Evolutionary conservation across 2,329 filamentous ascomycete genomes (phyloP).

Genomic region (Calonectria ilicicola): DNA sequence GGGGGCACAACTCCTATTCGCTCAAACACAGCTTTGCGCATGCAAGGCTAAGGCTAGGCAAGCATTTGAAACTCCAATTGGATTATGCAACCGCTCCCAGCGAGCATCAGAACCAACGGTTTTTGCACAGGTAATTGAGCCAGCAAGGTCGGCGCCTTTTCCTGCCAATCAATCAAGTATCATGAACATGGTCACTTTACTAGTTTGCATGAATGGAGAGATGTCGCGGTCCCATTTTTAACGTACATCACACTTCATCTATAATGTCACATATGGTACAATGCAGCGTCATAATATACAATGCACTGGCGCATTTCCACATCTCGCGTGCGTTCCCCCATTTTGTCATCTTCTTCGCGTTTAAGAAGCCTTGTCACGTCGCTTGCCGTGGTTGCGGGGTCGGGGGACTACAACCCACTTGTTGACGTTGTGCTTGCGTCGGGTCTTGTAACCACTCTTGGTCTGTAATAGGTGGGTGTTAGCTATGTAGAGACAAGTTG

Average conservation of each 20-base stretch:
- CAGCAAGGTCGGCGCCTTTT: neutral
- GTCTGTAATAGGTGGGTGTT: constrained; percentile 57
- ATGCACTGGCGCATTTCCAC: constrained; percentile 37
- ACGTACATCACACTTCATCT: constrained; percentile 35
- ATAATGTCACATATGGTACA: constrained; percentile 51
- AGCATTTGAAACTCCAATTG: constrained; percentile 6
- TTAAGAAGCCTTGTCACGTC: constrained; percentile 71
- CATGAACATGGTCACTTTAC: neutral
- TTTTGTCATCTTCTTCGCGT: constrained; percentile 27
- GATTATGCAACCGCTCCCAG: neutral
- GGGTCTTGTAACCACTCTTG: constrained; percentile 93
- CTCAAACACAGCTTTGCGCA: neutral
- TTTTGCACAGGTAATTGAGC: neutral
- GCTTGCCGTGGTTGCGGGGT: constrained; percentile 90
- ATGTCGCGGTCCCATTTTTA: constrained; percentile 25
- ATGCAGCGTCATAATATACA: constrained; percentile 46
- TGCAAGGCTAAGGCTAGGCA: constrained; percentile 10
- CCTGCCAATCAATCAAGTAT: neutral
- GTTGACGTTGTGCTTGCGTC: constrained; percentile 89
- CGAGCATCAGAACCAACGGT: neutral
- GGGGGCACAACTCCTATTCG: neutral
- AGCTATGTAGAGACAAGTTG: constrained; percentile 13
- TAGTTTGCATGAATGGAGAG: constrained; percentile 11
- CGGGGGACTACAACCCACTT: constrained; percentile 89
- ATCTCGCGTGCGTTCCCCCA: constrained; percentile 28